Evolutionary conservation across 495 filamentous ascomycete genomes (phyloP).

Genomic region (Penicillium ochrochloron): DNA sequence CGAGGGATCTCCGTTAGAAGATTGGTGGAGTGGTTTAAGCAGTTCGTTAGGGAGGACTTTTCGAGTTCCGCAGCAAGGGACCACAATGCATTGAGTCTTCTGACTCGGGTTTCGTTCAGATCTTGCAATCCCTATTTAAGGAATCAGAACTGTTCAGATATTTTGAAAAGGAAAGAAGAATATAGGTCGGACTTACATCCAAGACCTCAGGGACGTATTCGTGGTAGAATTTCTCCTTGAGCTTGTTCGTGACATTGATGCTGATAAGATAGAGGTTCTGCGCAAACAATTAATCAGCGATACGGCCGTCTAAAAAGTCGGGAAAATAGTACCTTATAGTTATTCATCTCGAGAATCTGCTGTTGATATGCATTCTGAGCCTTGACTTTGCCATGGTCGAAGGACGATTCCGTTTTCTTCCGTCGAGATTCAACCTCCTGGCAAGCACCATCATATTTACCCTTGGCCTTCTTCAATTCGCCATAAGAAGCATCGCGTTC

Average conservation of each 20-base stretch:
- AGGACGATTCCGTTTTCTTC: constrained; percentile 90
- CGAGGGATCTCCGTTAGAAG: constrained; percentile 81
- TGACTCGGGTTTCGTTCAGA: constrained; percentile 83
- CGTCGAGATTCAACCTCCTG: constrained; percentile 93
- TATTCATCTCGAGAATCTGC: constrained; percentile 91
- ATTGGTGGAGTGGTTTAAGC: constrained; percentile 69
- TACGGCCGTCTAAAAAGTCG: neutral
- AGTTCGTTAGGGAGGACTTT: constrained; percentile 67
- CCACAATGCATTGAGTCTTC: constrained; percentile 86
- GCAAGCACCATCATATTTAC: constrained; percentile 88
- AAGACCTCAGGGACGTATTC: constrained; percentile 94
- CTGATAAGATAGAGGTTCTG: constrained; percentile 93
- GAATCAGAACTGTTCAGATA: neutral
- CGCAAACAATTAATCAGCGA: neutral
- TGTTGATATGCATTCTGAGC: constrained; percentile 89
- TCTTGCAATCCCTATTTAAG: constrained; percentile 73
- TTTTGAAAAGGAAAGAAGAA: neutral
- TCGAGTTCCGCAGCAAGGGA: constrained; percentile 79
- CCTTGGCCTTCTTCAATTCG: constrained; percentile 89
- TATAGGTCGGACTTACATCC: constrained; percentile 60
- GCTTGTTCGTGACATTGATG: constrained; percentile 94
- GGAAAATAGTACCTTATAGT: constrained; percentile 68
- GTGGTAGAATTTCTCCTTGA: constrained; percentile 95
- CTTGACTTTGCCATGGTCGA: constrained; percentile 82
- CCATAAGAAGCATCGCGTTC: constrained; percentile 82